These are phyloP conservation scores for Paramecium octaurelia DNA, from an alignment of 73 alveolate species.

Conservation along the genomic window DNA sequence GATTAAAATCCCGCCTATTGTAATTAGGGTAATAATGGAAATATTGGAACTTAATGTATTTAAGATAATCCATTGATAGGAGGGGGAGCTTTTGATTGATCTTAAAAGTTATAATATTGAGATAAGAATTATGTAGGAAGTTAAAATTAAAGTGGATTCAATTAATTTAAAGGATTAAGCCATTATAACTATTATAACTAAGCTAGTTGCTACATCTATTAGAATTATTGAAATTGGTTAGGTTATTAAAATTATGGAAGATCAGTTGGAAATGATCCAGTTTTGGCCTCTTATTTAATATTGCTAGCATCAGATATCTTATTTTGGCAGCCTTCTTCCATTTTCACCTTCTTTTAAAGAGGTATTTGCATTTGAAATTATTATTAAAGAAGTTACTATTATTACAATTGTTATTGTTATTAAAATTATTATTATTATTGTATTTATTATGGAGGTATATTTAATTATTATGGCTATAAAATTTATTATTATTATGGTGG, in stretches of 20 bases:
- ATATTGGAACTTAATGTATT: neutral
- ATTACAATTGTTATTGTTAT: neutral
- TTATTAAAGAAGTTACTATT: neutral
- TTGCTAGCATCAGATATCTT: neutral
- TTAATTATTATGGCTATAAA: neutral
- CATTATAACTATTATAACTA: neutral
- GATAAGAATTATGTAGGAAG: neutral
- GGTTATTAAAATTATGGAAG: neutral
- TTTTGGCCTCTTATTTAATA: neutral
- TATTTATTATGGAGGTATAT: neutral
- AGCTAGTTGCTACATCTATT: neutral
- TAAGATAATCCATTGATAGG: neutral
- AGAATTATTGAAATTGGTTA: neutral
- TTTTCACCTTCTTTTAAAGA: neutral
- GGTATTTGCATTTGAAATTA: neutral
- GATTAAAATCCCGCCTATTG: neutral
- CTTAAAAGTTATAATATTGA: neutral
- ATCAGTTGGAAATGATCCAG: neutral
- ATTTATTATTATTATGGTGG: neutral
- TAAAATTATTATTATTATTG: neutral
- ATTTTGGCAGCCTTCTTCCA: neutral
- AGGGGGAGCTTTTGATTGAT: neutral
- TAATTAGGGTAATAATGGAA: neutral
- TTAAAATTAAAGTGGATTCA: neutral
- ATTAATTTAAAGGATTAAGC: neutral